These are phyloP conservation scores for Penicillium macrosclerotiorum DNA, from an alignment of 495 filamentous ascomycete genomes.

Conservation along the genomic window DNA sequence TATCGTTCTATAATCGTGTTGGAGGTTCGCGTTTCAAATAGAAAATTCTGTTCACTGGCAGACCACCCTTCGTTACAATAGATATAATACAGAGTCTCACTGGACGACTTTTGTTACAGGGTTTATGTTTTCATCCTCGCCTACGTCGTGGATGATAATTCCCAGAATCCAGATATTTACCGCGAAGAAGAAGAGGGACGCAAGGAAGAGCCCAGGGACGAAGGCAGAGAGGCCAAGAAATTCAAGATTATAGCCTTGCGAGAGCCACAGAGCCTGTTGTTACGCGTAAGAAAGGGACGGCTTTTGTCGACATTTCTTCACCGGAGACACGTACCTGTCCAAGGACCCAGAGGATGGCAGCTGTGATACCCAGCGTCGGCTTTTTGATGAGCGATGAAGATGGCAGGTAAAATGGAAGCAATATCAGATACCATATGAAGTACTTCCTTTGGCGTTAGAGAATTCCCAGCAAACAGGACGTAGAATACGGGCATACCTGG, in stretches of 20 bases:
- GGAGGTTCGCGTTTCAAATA: too few relatives aligned
- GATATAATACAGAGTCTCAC: too few relatives aligned
- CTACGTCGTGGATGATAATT: conserved; percentile 70
- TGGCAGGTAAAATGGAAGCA: conserved; percentile 89
- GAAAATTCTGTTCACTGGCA: too few relatives aligned
- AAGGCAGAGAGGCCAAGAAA: conserved; percentile 86
- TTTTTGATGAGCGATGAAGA: conserved; percentile 64
- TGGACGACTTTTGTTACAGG: neutral
- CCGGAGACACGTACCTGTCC: conserved; percentile 51
- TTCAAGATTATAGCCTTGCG: conserved; percentile 84
- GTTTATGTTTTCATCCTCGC: conserved; percentile 7
- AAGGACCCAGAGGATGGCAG: conserved; percentile 67
- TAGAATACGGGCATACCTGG: conserved; percentile 58
- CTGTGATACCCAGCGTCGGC: conserved; percentile 58
- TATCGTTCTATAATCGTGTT: too few relatives aligned
- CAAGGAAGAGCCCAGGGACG: conserved; percentile 74
- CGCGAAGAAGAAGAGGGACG: conserved; percentile 74
- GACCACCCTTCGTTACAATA: too few relatives aligned
- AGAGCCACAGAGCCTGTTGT: conserved; percentile 73
- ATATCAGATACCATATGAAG: conserved; percentile 95
- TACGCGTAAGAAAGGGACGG: neutral
- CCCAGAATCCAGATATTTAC: conserved; percentile 87
- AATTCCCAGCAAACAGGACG: neutral
- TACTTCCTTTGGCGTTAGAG: conserved; percentile 55
- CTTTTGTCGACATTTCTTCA: neutral